Evolutionary conservation across 768 basidiomycete species (phyloP).

Genomic region (Pulveroboletus sp.): DNA sequence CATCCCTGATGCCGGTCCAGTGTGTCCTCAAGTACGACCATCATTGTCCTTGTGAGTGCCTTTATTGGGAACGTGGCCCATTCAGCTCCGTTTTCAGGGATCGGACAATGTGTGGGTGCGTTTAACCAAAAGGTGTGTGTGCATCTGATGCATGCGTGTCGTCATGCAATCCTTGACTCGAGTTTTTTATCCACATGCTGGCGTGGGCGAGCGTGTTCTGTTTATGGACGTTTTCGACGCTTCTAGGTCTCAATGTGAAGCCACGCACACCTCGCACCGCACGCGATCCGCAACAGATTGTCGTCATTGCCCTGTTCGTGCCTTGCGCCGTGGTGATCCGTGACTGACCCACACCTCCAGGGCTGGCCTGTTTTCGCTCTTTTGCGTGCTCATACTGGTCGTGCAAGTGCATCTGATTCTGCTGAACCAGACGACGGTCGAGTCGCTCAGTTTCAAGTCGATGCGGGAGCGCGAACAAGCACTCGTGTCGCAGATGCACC

Average conservation of each 20-base stretch:
- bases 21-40: slow-evolving; percentile 85
- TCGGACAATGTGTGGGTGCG: slow-evolving; percentile 93
- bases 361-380: slow-evolving; percentile 67
- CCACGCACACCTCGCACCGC: slow-evolving; percentile 20
- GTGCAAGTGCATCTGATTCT: slow-evolving; percentile 63
- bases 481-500: slow-evolving; percentile 47
- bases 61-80: neutral
- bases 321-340: neutral
- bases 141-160: neutral
- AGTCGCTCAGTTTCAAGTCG: slow-evolving; percentile 55
- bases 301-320: slow-evolving; percentile 71
- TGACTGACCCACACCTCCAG: slow-evolving; percentile 37
- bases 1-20: slow-evolving; percentile 22
- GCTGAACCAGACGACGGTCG: slow-evolving; percentile 74
- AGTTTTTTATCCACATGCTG: slow-evolving; percentile 87
- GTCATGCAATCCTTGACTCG: neutral
- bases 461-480: slow-evolving; percentile 65
- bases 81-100: slow-evolving; percentile 48
- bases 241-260: slow-evolving; percentile 51
- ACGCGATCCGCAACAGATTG: slow-evolving; percentile 68
- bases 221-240: slow-evolving; percentile 59
- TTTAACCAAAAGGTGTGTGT: slow-evolving; percentile 78
- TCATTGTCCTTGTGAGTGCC: slow-evolving; percentile 78
- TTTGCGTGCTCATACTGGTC: slow-evolving; percentile 54
- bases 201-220: slow-evolving; percentile 60